Evolutionary conservation across 2,329 filamentous ascomycete genomes (phyloP), one percentile per base, ranked within the genome.

Genomic region (Botrytis hyacinthi): DNA sequence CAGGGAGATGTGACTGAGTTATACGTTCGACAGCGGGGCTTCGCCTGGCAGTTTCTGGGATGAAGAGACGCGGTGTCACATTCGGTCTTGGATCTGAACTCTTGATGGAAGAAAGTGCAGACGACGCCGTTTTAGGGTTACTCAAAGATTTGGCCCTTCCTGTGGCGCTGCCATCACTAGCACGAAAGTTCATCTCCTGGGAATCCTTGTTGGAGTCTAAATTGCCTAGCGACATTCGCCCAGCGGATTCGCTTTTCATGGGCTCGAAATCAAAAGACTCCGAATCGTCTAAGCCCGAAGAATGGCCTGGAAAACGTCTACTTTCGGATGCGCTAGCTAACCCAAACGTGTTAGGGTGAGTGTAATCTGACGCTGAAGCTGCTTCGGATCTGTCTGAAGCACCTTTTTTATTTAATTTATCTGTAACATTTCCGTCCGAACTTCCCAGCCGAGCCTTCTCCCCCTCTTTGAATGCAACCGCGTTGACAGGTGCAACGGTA

Each of bases 401-500:
- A 32, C 32, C 20, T 65, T 74, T 71, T 46, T 72, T 75, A 37
- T 59, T 51, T 48, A 40, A 44, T 48, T 71, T 75, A 3, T 72
- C 74, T 26, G 42, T 20, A 42, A 51, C 18, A 40, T 68, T 66
- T 29, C 42, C 44, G 29, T 75, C 74, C 18, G 51, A 70, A 42
- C 59, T 71, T 35, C 37, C 66, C n/a, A 57, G 84, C 65, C 86
- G 84, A 66, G 82, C 81, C 35, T 81, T 80, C 70, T 89, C 87
- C 74, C 81, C 83, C 73, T 87, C 85, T 72, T 84, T 84, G 75
- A 85, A 84, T 26, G 83, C 84, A 75, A 81, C 85, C 14, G 87
- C 84, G 68, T 86, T 86, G 20, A 87, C 82, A 5, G 88, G 85
- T 1, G 86, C 85, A 59, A 86, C 79, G 35, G 83, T 83, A 44